phyloP scores from a whole-genome alignment of 768 basidiomycete genomes.

The Lactarius hengduanensis region DNA sequence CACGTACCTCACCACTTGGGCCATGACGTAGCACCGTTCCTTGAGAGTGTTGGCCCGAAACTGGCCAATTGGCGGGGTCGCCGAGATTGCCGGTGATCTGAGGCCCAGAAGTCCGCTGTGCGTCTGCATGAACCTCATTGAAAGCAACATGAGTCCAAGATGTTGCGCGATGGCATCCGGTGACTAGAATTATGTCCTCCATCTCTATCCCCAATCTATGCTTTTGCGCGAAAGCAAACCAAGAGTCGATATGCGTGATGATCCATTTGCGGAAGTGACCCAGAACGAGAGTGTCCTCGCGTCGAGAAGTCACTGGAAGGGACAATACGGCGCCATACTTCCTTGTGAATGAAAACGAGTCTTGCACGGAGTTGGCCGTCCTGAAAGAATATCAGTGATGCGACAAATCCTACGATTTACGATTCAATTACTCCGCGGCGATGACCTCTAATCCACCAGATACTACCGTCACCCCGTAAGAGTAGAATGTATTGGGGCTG shows the following conservation, averaged over 20 bases:
- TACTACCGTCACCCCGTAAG: not conserved
- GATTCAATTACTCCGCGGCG: not conserved
- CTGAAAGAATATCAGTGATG: not conserved
- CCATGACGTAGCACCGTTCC: not conserved
- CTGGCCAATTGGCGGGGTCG: not conserved
- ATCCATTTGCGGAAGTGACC: not conserved
- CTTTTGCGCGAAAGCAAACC: not conserved
- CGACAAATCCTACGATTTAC: not conserved
- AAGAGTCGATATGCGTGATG: not conserved
- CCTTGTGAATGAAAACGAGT: not conserved
- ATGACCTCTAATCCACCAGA: not conserved
- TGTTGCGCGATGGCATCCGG: not conserved
- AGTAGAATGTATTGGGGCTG: not conserved
- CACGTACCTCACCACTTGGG: not conserved
- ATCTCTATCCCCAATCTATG: not conserved
- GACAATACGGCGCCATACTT: constrained; percentile 1
- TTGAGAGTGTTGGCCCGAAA: not conserved
- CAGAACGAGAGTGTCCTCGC: not conserved
- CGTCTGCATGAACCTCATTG: not conserved
- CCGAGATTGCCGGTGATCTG: not conserved
- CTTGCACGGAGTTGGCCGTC: not conserved
- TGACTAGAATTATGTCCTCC: not conserved
- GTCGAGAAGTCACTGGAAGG: not conserved
- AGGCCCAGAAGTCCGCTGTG: not conserved
- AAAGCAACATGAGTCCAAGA: not conserved